Evolutionary conservation across 108 stramenopile species (phyloP).

Genomic region (Fragilariopsis cylindrus): DNA sequence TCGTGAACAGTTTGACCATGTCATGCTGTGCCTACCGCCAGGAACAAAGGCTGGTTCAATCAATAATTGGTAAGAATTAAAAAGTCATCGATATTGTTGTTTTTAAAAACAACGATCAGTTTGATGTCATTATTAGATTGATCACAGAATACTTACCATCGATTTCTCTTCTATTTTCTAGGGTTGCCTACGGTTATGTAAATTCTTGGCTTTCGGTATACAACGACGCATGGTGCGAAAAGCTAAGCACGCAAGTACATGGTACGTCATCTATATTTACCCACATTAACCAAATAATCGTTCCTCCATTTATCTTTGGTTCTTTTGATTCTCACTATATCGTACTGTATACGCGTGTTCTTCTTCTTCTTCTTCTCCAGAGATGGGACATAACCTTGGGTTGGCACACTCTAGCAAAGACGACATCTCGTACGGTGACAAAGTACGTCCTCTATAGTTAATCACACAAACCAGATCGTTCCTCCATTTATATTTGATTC

Average conservation of each 20-base stretch:
- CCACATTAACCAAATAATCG: no score
- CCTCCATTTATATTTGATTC: not conserved
- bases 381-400: slow-evolving; percentile 49
- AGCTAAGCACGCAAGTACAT: slow-evolving; percentile 7
- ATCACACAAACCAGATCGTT: no score
- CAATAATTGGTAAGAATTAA: slow-evolving; percentile 14
- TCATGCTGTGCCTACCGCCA: slow-evolving; percentile 61
- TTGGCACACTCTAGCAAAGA: slow-evolving; percentile 37
- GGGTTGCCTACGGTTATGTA: slow-evolving; percentile 15
- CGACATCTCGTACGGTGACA: slow-evolving; percentile 13
- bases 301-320: not conserved
- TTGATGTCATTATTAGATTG: not conserved
- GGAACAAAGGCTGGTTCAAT: slow-evolving; percentile 33
- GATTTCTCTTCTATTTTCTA: not conserved
- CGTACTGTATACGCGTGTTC: not conserved
- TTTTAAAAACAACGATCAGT: no score
- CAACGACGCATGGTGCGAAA: slow-evolving; percentile 18
- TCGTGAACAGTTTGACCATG: slow-evolving; percentile 40
- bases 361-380: slow-evolving; percentile 8
- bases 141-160: not conserved
- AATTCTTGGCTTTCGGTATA: slow-evolving; percentile 23
- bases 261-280: not conserved
- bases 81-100: not conserved
- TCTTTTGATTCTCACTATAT: not conserved
- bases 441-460: not conserved